Base-by-base conservation (phyloP, 768 basidiomycete genomes). In the Lactarius quietus region DNA sequence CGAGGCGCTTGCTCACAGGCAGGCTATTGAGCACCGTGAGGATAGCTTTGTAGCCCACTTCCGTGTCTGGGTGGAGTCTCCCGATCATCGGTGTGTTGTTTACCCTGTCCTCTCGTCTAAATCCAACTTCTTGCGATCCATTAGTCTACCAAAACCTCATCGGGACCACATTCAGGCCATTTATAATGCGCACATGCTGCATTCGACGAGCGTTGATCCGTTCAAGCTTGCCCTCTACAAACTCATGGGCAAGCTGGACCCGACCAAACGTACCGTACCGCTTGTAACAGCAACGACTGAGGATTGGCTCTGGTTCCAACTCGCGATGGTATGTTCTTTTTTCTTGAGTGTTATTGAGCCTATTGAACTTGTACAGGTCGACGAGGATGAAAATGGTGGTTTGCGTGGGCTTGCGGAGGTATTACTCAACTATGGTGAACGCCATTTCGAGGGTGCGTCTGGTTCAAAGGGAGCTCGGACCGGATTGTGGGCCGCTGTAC, bases 251-350 rank as follows among this genome's bases (percentile, higher is more conserved):
- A 91, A 91, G 71, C 83, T 96, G 59, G 97, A 99, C 70, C 86
- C 93, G 1, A 76, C 84, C 6, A 82, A 91, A 62, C 83, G 94
- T 56, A 89, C 85, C 70, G 87, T 95, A 3, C 83, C 86, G 6
- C 85, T 87, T 45, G 93, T 98, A 6, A 98, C 95, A 0, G 84
- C 84, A 12, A 95, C 95, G 1, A 95, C 93, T 2, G 97, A 98
- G 74, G 97, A 99, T 75, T 99, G 96, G 96, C 80, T 98, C 39
- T 99, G 96, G 96, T 88, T 95, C 80, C 95, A 99, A 77, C 82
- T 98, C 17, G 83, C 88, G 1, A 90, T 98, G 85, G 91, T 87
- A 56, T 35, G 78, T 68, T 38, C 26, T 12, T n/a, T 33, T 63
- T 17, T 56, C 1, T 53, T 15, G 7, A 8, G 10, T 28, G 4